Conservation (phyloP, 1,139 yeast species). For the Hanseniaspora sp. region DNA sequence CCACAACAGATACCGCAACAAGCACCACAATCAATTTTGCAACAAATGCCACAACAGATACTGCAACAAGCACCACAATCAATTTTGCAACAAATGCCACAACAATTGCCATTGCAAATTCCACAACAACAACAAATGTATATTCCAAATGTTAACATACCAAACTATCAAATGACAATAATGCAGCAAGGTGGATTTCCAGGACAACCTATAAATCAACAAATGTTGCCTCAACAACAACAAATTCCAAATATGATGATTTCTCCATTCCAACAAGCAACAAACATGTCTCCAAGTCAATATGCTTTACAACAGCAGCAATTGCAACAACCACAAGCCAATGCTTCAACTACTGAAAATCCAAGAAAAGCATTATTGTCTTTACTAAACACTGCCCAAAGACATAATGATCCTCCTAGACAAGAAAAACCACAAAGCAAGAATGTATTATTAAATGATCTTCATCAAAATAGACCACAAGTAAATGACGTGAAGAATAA, state of each 20-base stretch:
- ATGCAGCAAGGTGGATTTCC: neutral
- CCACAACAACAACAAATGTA: neutral
- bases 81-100: neutral
- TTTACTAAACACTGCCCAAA: constrained; percentile 12
- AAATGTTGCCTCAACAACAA: neutral
- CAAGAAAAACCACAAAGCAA: neutral
- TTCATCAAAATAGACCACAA: neutral
- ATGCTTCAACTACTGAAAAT: neutral
- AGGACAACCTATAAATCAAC: neutral
- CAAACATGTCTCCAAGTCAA: neutral
- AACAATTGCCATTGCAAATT: neutral
- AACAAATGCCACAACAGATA: neutral
- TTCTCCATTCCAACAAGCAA: neutral
- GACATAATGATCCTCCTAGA: constrained; percentile 14
- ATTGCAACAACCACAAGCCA: neutral
- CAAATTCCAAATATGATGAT: neutral
- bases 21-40: neutral
- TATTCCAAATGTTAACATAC: neutral
- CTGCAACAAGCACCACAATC: neutral
- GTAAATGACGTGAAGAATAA: no score
- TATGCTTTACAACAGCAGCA: neutral
- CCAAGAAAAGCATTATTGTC: constrained; percentile 17
- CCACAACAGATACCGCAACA: neutral
- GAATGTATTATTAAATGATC: constrained; percentile 14
- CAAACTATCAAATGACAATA: neutral